Base-by-base conservation (phyloP, 768 basidiomycete species). In the Trametes elegans region DNA sequence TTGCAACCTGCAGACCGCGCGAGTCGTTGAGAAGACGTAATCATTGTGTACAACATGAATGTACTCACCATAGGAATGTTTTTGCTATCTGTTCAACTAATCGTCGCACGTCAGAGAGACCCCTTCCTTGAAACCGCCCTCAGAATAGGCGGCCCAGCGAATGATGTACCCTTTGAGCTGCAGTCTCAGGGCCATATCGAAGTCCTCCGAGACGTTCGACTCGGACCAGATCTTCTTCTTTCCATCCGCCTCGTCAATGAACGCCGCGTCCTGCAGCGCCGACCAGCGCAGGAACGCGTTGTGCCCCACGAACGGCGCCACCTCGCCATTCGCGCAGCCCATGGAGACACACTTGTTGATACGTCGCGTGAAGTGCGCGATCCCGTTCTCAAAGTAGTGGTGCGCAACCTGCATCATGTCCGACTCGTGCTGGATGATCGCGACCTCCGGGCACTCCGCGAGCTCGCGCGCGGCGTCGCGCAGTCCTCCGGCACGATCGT, bases 281-380 rank as follows among this genome's bases (percentile, higher is more conserved):
- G 83, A 82, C 93, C 93, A 95, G n/a, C 92, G 83, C 45, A 95
- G 75, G 70, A 94, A 96, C 7, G 91, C 90, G 58, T 93, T 91
- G 69, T 93, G 90, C 5, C 90, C 90, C 46, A 92, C 90, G 60
- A 91, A 91, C 1, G 90, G 89, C 41, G 85, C 85, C 27, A 90
- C 81, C 65, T 91, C 88, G n/a, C 89, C 89, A 58, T 91, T 91
- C 3, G 89, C 86, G 63, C 82, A 84, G 9, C 83, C 81, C 78
- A 91, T 82, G 0, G 88, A 87, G 38, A 91, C 91, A 66, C 80
- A 83, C 67, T 83, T 84, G 69, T 94, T 93, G 73, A 95, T 91
- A 28, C 90, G 80, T 19, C 84, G 82, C 1, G 93, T 94, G 71
- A 96, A 95, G 70, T 87, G 85, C 10, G 93, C 83, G 54, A 95